phyloP scores from a whole-genome alignment of 305 asterid genomes.

The Solanum hybrid region DNA sequence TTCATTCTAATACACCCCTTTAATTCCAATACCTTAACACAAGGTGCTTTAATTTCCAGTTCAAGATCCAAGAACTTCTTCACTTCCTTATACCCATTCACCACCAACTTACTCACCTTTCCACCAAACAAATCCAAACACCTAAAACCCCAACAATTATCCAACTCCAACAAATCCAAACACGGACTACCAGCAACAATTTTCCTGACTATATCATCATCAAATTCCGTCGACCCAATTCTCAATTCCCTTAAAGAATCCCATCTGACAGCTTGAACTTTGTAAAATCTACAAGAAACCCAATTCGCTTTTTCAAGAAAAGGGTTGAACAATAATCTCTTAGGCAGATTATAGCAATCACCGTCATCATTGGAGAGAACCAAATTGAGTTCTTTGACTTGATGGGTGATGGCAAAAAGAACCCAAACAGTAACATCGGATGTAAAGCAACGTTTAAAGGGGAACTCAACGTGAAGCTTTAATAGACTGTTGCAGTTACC shows the following conservation, averaged over 20 bases:
- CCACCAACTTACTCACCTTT: conserved; percentile 8
- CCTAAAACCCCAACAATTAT: background rate
- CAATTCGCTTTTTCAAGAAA: background rate
- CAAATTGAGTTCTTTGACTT: background rate
- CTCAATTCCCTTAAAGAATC: background rate
- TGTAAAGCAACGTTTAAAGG: background rate
- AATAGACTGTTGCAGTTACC: background rate
- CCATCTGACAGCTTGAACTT: background rate
- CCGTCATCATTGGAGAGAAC: background rate
- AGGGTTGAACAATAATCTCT: background rate
- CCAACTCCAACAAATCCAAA: conserved; percentile 2
- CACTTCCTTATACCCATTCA: background rate
- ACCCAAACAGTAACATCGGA: conserved; percentile 1
- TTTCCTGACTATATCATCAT: background rate
- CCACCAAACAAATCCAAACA: background rate
- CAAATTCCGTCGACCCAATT: background rate
- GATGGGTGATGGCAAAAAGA: background rate
- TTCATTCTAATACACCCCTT: background rate
- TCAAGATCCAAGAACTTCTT: background rate
- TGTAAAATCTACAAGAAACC: background rate
- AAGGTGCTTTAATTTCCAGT: conserved; percentile 2
- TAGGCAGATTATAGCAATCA: background rate
- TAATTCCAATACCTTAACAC: conserved; percentile 4
- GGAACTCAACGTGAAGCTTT: background rate
- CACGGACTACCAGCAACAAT: background rate